Percentiles rank a stretch among this genome's conserved stretches.
phyloP scores from a whole-genome alignment of 2,329 filamentous ascomycete genomes.

The Parasarocladium wereldwijsianum region DNA sequence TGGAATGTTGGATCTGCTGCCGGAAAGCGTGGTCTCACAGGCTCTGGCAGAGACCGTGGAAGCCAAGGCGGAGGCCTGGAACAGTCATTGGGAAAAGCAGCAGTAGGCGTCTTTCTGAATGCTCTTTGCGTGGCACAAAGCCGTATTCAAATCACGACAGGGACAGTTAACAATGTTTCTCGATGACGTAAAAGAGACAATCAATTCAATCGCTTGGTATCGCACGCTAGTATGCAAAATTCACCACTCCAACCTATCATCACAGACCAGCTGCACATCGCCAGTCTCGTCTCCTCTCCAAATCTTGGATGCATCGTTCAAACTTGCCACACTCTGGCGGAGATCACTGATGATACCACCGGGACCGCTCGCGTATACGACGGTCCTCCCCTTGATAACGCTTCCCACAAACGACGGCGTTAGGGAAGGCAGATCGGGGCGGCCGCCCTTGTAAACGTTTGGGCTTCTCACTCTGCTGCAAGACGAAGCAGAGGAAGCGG shows the following conservation, averaged over 20 bases:
- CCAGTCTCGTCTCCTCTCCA: constrained; percentile 42
- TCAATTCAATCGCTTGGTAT: no score
- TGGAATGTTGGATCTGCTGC: no score
- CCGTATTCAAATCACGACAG: no score
- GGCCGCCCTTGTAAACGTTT: constrained; percentile 12
- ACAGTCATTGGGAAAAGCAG: no score
- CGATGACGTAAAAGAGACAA: no score
- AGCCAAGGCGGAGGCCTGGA: no score
- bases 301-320: constrained; percentile 36
- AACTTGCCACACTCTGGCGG: constrained; percentile 33
- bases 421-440: constrained; percentile 29
- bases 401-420: constrained; percentile 32
- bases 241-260: constrained; percentile 43
- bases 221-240: background rate
- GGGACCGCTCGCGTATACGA: constrained; percentile 46
- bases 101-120: no score
- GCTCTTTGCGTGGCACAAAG: no score
- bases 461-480: constrained; percentile 3
- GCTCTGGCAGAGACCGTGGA: no score
- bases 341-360: constrained; percentile 43
- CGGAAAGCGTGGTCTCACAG: no score
- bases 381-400: constrained; percentile 32
- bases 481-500: constrained; percentile 2
- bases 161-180: no score
- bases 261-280: constrained; percentile 42